Evolutionary conservation across 495 filamentous ascomycete genomes (phyloP), one percentile per base, ranked within the genome.

Genomic region (Lasiosphaeria hispida): DNA sequence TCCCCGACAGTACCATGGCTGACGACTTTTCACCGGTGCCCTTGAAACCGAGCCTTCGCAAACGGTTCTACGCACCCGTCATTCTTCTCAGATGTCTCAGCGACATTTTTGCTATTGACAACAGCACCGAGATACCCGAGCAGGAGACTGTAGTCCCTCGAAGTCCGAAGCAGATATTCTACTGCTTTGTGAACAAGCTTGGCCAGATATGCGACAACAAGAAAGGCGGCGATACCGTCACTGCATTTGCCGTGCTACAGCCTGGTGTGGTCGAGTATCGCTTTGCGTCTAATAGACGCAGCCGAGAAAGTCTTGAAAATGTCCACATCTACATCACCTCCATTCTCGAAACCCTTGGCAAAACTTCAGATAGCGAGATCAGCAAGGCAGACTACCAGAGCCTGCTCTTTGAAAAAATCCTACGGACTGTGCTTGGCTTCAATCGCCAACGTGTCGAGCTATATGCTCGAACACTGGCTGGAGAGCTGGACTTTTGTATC

Each of bases 171-270:
- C 15, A 61, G 15, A 45, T 34, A 2, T 68, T 57, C 48, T 36
- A 23, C 7, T 64, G 61, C 35, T 69, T 69, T 14, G 58, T 67
- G 34, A 61, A 71, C 59, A 71, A 69, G 42, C 45, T 69, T 0
- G 45, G 30, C 33, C 66, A 69, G 19, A 61, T 71, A 8, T 71
- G 66, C 56, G 58, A 65, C 58, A 67, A 13, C 40, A 34, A 19
- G 8, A 10, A 13, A 0, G 37, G 55, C 11, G 60, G 57, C 10
- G 59, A 57, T 1, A 67, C 60, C 1, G 54, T 71, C 7, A 71
- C 60, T 2, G 54, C 66, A 10, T 60, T 63, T 33, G 59, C 51
- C 0, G 38, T 65, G 0, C 51, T 69, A 4, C 59, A 65, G 15
- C 53, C 60, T 0, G 64, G 60, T 2, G 41, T 9, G 1, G 50